phyloP scores from a whole-genome alignment of 2,329 filamentous ascomycete species.

The Coleophoma crateriformis region DNA sequence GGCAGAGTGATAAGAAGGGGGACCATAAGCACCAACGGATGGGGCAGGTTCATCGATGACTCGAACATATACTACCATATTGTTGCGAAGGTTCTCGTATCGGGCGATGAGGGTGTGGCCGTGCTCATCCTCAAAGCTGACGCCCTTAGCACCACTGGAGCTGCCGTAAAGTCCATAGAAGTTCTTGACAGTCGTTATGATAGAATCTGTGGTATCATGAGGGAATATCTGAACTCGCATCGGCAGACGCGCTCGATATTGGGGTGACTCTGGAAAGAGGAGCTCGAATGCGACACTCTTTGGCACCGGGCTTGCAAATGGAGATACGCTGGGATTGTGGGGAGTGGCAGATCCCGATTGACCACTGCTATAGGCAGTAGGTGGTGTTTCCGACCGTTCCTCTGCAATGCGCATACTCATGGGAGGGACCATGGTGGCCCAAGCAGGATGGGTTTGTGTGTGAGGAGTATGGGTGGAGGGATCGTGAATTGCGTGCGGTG shows the following conservation, averaged over 20 bases:
- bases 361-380: slow-evolving; percentile 14
- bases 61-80: slow-evolving; percentile 91
- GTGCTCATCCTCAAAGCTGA: slow-evolving; percentile 90
- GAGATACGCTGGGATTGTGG: slow-evolving; percentile 22
- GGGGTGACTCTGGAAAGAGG: slow-evolving; percentile 60
- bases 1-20: slow-evolving; percentile 46
- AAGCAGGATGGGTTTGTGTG: slow-evolving; percentile 16
- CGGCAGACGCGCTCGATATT: slow-evolving; percentile 70
- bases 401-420: slow-evolving; percentile 17
- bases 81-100: slow-evolving; percentile 90
- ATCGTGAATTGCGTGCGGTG: not conserved
- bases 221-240: slow-evolving; percentile 88
- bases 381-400: slow-evolving; percentile 23
- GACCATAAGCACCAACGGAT: slow-evolving; percentile 40
- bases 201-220: slow-evolving; percentile 95
- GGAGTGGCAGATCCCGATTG: slow-evolving; percentile 18
- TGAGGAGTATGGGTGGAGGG: not conserved
- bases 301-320: slow-evolving; percentile 34
- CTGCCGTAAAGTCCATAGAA: slow-evolving; percentile 94
- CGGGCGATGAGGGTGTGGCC: slow-evolving; percentile 89
- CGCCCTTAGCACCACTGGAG: slow-evolving; percentile 63
- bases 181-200: slow-evolving; percentile 97
- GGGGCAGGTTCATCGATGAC: slow-evolving; percentile 60
- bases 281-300: slow-evolving; percentile 80
- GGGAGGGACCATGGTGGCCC: slow-evolving; percentile 17